Percentiles rank a stretch among this genome's conserved stretches.
Evolutionary conservation across 2,329 filamentous ascomycete genomes (phyloP).

Genomic region (Bertia moriformis): DNA sequence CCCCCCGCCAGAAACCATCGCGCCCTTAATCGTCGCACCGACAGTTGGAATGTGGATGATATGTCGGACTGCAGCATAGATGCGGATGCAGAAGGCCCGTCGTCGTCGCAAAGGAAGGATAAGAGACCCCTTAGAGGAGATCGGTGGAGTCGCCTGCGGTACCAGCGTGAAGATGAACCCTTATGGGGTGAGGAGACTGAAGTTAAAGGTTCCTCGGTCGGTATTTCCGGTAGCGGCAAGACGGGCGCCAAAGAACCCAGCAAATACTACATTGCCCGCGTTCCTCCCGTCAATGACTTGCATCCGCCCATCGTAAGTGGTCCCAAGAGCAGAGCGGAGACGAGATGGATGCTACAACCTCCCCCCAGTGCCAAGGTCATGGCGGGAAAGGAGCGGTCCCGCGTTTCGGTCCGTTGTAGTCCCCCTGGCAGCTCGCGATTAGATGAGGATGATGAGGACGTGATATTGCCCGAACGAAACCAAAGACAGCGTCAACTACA

Average conservation of each 20-base stretch:
- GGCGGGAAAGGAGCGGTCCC: neutral
- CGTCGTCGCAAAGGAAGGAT: constrained; percentile 7
- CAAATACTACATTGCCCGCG: constrained; percentile 1
- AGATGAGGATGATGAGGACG: too few species aligned
- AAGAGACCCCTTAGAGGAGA: constrained; percentile 14
- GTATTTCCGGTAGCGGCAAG: neutral
- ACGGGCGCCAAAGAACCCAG: neutral
- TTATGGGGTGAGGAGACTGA: constrained; percentile 31
- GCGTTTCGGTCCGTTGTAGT: neutral
- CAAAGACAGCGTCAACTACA: neutral
- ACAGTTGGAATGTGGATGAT: constrained; percentile 4
- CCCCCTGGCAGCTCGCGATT: neutral
- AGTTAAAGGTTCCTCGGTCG: constrained; percentile 15
- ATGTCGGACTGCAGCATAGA: constrained; percentile 8
- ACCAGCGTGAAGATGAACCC: constrained; percentile 47
- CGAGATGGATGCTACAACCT: constrained; percentile 1
- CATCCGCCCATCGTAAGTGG: constrained; percentile 1
- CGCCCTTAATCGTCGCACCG: constrained; percentile 8
- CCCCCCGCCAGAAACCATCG: constrained; percentile 29
- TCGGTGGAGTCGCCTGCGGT: constrained; percentile 37
- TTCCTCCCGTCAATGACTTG: neutral
- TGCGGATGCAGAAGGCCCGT: constrained; percentile 10
- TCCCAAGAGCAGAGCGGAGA: neutral
- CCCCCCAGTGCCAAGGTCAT: constrained; percentile 1
- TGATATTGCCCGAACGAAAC: neutral